phyloP scores from a whole-genome alignment of 2,329 filamentous ascomycete species.

The Piedraia hortae region DNA sequence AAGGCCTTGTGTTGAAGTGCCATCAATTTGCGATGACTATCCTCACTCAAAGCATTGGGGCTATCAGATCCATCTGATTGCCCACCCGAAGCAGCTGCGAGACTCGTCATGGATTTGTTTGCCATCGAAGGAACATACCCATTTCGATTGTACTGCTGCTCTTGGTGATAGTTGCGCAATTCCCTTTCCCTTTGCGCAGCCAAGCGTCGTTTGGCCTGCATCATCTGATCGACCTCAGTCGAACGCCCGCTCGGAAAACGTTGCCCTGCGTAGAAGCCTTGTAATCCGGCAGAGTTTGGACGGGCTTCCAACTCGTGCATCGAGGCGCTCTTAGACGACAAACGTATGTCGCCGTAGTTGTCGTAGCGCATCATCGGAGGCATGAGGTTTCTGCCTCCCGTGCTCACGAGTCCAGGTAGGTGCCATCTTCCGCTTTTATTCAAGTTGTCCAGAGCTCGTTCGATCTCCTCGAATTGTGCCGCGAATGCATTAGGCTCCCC shows the following conservation, averaged over 20 bases:
- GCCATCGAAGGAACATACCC: slow-evolving; percentile 12
- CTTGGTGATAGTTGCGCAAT: slow-evolving; percentile 97
- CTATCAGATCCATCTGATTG: slow-evolving; percentile 74
- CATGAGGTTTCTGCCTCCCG: slow-evolving; percentile 41
- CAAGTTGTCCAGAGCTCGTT: slow-evolving; percentile 82
- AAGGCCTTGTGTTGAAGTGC: slow-evolving; percentile 83
- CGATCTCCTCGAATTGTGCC: slow-evolving; percentile 85
- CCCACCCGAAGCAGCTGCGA: slow-evolving; percentile 37
- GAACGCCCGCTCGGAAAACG: slow-evolving; percentile 63
- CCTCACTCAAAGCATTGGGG: slow-evolving; percentile 70
- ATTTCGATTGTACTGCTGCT: slow-evolving; percentile 99
- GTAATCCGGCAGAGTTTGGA: slow-evolving; percentile 49
- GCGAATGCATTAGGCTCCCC: slow-evolving; percentile 52
- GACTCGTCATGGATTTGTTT: neutral
- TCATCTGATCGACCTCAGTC: slow-evolving; percentile 91
- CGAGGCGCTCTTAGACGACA: slow-evolving; percentile 53
- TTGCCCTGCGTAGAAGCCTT: slow-evolving; percentile 84
- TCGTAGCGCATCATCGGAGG: slow-evolving; percentile 27
- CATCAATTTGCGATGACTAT: slow-evolving; percentile 85
- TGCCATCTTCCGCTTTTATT: slow-evolving; percentile 93
- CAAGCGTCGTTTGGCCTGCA: slow-evolving; percentile 98
- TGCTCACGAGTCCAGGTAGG: slow-evolving; percentile 9
- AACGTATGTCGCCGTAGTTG: slow-evolving; percentile 31
- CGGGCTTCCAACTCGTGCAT: slow-evolving; percentile 62
- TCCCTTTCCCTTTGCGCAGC: slow-evolving; percentile 96